Base-by-base conservation (phyloP, 73 alveolate species). In the Paramecium sexaurelia region DNA sequence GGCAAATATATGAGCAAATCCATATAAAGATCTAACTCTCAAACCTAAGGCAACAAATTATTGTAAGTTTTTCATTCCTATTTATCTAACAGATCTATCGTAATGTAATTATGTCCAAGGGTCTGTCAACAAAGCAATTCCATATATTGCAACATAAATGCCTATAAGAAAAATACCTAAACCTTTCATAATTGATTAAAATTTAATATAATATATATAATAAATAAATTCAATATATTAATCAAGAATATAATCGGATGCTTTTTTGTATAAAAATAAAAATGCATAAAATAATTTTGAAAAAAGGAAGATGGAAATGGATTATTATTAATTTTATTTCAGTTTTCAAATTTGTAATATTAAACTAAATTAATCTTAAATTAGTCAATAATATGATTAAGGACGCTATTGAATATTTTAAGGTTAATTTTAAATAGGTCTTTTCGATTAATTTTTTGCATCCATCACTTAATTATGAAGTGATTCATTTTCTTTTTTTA, bases 51-150 rank as follows among this genome's bases (percentile, higher is more conserved):
- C 45, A 22, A 78, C 71, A 37, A 78, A 39, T 40, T 39, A 41
- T 22, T 78, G 13, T n/a, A 29, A 22, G 7, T 37, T 78, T 43
- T 78, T 78, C 47, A 45, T 37, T 29, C 90, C 90, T 20, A 40
- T 7, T 45, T 78, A 13, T 0, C 90, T 27, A 5, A 78, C 41
- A 7, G 90, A 78, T 78, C 90, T 78, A 6, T 78, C 90, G 20
- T 78, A 78, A 43, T 78, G 68, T 15, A 78, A 45, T 19, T 78
- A 43, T 24, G 90, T 78, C 90, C 90, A 78, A 41, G 90, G 90
- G 55, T 78, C 90, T 40, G 73, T 45, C 32, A 78, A 19, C 7
- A 78, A 20, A 3, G 13, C 8, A 10, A 78, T 78, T 39, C 90
- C 90, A 41, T 78, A 78, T 2, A 78, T 41, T 40, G 90, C 90